Percentiles rank a stretch among this genome's conserved stretches.
Evolutionary conservation across 208 protist genomes (phyloP).

Genomic region (Leishmania turanica): DNA sequence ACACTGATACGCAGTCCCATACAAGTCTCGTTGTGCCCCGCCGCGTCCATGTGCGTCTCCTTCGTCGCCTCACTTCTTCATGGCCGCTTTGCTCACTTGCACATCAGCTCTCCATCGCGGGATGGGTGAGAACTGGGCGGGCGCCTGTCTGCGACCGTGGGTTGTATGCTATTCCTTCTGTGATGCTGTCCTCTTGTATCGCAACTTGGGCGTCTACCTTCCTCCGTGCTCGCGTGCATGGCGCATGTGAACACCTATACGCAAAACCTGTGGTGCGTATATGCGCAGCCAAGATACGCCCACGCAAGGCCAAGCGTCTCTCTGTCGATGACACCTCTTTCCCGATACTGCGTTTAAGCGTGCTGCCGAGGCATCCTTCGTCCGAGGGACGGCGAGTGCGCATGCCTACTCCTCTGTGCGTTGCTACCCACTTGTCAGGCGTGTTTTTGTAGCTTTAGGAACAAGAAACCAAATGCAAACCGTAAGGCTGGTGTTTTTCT

Average conservation of each 20-base stretch:
- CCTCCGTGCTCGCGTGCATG: background rate
- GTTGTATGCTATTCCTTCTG: background rate
- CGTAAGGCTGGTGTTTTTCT: background rate
- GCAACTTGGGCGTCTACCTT: background rate
- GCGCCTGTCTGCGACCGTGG: background rate
- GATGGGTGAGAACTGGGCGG: no score
- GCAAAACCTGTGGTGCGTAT: background rate
- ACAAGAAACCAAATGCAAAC: background rate
- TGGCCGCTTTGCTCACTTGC: background rate
- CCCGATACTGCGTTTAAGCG: background rate
- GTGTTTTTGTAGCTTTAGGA: background rate
- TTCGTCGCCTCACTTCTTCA: background rate
- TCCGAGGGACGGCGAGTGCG: background rate
- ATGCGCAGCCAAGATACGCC: background rate
- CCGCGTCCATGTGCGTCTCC: background rate
- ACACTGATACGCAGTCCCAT: no score
- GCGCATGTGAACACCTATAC: background rate
- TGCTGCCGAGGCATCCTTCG: background rate
- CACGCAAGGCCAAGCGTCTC: background rate
- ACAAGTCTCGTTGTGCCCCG: background rate
- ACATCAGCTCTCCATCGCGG: no score
- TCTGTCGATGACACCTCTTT: background rate
- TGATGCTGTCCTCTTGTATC: background rate
- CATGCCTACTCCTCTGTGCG: background rate
- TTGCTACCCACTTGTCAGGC: background rate